Evolutionary conservation across 768 basidiomycete genomes (phyloP).

Genomic region (Lactarius hengduanensis): DNA sequence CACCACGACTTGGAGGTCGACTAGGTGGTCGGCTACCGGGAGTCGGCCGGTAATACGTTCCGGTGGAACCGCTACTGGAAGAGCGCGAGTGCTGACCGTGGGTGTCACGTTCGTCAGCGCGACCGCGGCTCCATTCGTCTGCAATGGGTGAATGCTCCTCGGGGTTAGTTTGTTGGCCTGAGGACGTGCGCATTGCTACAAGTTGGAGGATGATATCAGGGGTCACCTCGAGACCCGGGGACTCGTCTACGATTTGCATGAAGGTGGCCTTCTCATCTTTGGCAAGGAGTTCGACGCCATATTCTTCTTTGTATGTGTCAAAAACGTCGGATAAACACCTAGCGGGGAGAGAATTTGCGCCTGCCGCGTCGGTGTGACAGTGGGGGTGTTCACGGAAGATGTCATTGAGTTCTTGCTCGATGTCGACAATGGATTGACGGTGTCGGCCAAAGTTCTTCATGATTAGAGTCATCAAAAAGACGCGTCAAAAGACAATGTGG

Average conservation of each 20-base stretch:
- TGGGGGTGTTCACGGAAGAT: constrained; percentile 68
- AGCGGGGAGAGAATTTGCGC: constrained; percentile 66
- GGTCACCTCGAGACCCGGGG: constrained; percentile 66
- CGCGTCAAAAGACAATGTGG: not conserved
- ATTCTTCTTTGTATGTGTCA: constrained; percentile 56
- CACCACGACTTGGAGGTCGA: constrained; percentile 52
- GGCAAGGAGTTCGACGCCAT: constrained; percentile 62
- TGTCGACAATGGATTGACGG: constrained; percentile 68
- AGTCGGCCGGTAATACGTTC: constrained; percentile 32
- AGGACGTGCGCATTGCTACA: constrained; percentile 46
- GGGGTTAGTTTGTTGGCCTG: constrained; percentile 24
- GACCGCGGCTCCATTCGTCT: constrained; percentile 44
- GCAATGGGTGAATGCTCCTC: constrained; percentile 7
- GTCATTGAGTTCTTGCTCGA: constrained; percentile 63
- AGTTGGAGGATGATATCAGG: constrained; percentile 62
- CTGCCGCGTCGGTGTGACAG: constrained; percentile 54
- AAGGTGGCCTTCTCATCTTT: constrained; percentile 62
- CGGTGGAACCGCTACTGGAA: constrained; percentile 54
- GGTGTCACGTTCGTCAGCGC: constrained; percentile 36
- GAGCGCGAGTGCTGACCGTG: constrained; percentile 46
- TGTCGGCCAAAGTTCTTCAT: constrained; percentile 49
- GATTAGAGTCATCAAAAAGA: not conserved
- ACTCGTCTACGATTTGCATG: constrained; percentile 51
- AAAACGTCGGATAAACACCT: constrained; percentile 71
- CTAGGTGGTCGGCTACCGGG: constrained; percentile 43